Base-by-base conservation (phyloP, 2,329 filamentous ascomycete genomes). In the Elsinoe fawcettii region DNA sequence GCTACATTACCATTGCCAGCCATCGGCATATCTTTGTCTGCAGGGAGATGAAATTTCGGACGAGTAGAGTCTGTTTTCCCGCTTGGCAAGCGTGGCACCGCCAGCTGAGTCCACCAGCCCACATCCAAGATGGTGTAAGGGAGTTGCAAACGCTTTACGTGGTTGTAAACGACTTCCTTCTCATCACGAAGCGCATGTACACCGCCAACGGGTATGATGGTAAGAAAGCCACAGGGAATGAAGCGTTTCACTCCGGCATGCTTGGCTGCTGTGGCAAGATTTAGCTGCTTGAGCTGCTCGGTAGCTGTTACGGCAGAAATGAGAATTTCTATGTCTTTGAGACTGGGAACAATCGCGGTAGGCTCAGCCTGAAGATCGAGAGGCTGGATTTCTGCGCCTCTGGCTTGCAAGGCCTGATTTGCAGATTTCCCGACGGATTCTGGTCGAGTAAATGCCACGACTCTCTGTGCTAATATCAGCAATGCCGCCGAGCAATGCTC, bases 61-160 rank as follows among this genome's bases (percentile, higher is more conserved):
- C 71, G 66, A 18, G 69, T 67, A 1, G 69, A 65, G 62, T 79
- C 76, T n/a, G 72, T 66, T 36, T 67, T 66, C 8, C 77, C 75
- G 14, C 71, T 75, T n/a, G 73, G 71, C 0, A 80, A 64, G n/a
- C 63, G 63, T 11, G 74, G 75, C 56, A 75, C 70, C 4, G 70
- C 68, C 27, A 77, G 61, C 62, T 82, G 78, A 63, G 80, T 78
- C 81, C 80, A 83, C 70, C 71, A 80, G n/a, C 80, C 80, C 11
- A 81, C 74, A 60, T 83, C 80, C 51, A 83, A 75, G 63, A 80
- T 69, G 5, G 80, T 83, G 67, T 77, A 83, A 0, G 78, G 77
- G 1, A 83, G 70, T 30, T 70, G 66, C 1, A 77, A 63, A 56
- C 71, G 67, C 62, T 76, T 75, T 59, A 82, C 70, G 55, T 77